phyloP scores from a whole-genome alignment of 441 rosid species.

The Syzygium syzygioides region DNA sequence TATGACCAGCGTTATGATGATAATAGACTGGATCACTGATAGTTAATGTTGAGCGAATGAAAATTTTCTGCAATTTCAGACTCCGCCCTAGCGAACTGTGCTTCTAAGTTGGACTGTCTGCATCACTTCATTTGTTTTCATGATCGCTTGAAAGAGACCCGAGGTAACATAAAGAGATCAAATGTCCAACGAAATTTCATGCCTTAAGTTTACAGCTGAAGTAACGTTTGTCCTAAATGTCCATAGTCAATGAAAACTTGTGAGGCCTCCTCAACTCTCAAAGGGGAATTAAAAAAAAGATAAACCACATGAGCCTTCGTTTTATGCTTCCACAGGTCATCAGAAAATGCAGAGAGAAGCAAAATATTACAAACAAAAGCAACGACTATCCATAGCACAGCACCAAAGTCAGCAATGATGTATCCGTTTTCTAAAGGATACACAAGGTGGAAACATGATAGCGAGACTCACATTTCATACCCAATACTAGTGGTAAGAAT shows the following conservation, averaged over 20 bases:
- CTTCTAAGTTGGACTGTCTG: not conserved
- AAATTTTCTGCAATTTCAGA: not conserved
- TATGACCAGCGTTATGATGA: not conserved
- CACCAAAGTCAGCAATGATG: not conserved
- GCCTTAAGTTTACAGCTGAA: not conserved
- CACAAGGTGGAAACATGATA: not conserved
- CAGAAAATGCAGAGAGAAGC: not conserved
- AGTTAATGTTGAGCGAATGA: not conserved
- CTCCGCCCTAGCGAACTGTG: not conserved
- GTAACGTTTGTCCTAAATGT: not conserved
- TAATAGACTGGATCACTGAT: fast-evolving
- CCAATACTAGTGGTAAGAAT: not conserved
- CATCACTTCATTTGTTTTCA: not conserved
- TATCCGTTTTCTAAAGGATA: not conserved
- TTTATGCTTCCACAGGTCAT: not conserved
- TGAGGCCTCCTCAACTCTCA: not conserved
- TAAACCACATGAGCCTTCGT: not conserved
- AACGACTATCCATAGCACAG: not conserved
- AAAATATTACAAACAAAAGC: not conserved
- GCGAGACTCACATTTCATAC: not conserved
- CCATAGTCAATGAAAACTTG: not conserved
- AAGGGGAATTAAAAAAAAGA: not conserved
- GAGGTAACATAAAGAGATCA: not conserved
- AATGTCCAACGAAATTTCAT: not conserved
- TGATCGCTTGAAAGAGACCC: not conserved